These are phyloP conservation scores for Termitomyces sp. DNA, from an alignment of 768 basidiomycete species.

Conservation along the genomic window DNA sequence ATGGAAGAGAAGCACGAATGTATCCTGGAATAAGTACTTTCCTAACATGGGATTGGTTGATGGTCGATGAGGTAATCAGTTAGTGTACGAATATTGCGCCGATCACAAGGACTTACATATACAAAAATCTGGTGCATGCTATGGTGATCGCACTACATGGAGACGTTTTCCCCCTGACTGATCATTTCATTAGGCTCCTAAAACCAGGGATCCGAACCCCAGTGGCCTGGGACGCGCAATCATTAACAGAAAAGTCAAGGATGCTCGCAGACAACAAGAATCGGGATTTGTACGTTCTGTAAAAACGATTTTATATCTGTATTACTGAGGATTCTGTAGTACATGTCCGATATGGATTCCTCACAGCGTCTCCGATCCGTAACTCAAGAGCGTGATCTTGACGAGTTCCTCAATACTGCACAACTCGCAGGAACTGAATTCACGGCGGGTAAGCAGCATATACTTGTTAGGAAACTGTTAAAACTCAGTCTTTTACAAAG, in stretches of 20 bases:
- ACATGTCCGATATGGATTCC: conserved; percentile 67
- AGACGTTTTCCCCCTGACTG: not conserved
- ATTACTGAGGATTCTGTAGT: conserved; percentile 35
- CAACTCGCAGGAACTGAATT: conserved; percentile 94
- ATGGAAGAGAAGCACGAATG: not conserved
- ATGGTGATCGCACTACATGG: not conserved
- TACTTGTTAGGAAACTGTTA: not conserved
- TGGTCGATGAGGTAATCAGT: not conserved
- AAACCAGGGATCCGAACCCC: conserved; percentile 55
- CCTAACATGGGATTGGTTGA: too few relatives aligned
- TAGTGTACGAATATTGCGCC: not conserved
- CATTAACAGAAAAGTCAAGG: conserved; percentile 85
- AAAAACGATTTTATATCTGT: not conserved
- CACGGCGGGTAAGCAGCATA: conserved; percentile 67
- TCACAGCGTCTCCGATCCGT: conserved; percentile 77
- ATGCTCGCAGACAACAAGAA: conserved; percentile 54
- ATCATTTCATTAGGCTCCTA: conserved; percentile 40
- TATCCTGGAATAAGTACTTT: too few relatives aligned
- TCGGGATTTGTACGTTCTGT: conserved; percentile 55
- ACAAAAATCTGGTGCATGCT: not conserved
- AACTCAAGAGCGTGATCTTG: conserved; percentile 92
- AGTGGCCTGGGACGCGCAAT: conserved; percentile 92
- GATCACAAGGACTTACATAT: not conserved
- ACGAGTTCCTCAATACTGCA: conserved; percentile 94
- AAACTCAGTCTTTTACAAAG: conserved; percentile 27